Conservation (phyloP, 495 filamentous ascomycete genomes). For the Penicillium flavigenum region DNA sequence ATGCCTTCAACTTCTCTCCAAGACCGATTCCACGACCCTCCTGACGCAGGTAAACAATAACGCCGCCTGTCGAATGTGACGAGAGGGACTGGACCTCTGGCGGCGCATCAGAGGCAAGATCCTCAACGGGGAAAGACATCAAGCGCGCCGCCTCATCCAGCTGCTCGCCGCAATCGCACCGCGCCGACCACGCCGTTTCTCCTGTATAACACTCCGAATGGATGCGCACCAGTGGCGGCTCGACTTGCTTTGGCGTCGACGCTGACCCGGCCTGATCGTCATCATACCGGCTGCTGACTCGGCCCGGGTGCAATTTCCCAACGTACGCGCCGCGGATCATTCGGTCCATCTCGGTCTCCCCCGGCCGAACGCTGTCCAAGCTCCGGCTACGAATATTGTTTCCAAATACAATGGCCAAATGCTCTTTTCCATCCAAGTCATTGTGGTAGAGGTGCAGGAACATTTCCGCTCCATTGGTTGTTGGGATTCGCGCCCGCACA, state of each 20-base stretch:
- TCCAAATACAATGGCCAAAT: slow-evolving; percentile 97
- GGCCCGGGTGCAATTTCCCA: slow-evolving; percentile 81
- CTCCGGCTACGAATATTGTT: slow-evolving; percentile 74
- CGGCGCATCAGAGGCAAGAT: slow-evolving; percentile 35
- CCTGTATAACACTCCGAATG: slow-evolving; percentile 99
- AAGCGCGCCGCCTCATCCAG: slow-evolving; percentile 92
- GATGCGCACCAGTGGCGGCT: slow-evolving; percentile 79
- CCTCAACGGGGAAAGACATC: slow-evolving; percentile 73
- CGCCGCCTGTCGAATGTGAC: slow-evolving; percentile 66
- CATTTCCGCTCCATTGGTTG: slow-evolving; percentile 89
- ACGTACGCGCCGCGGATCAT: slow-evolving; percentile 94
- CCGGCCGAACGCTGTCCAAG: slow-evolving; percentile 74
- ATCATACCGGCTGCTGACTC: slow-evolving; percentile 65
- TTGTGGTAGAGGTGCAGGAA: slow-evolving; percentile 95
- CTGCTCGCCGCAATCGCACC: slow-evolving; percentile 97
- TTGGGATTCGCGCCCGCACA: slow-evolving; percentile 82
- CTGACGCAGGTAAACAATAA: slow-evolving; percentile 93
- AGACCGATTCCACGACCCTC: slow-evolving; percentile 95
- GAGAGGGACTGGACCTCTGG: slow-evolving; percentile 41
- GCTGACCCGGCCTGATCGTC: slow-evolving; percentile 22
- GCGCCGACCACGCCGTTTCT: slow-evolving; percentile 95
- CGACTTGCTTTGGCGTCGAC: slow-evolving; percentile 16
- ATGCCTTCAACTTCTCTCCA: slow-evolving; percentile 94
- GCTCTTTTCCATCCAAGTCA: slow-evolving; percentile 89
- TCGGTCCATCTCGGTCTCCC: slow-evolving; percentile 93